phyloP scores from a whole-genome alignment of 75 land plant species.

The Pinus tabuliformis region DNA sequence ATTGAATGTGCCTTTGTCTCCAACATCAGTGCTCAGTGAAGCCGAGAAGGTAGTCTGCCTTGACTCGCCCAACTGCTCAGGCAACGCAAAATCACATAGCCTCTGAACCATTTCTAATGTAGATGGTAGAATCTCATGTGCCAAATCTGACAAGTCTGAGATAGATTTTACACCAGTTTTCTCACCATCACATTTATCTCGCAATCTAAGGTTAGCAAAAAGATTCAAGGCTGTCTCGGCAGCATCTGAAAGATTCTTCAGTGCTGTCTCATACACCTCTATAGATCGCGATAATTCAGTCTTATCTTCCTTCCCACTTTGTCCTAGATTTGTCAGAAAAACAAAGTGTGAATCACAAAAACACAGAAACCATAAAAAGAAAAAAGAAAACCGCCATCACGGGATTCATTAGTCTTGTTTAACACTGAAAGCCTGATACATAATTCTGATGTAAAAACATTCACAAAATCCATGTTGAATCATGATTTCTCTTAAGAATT shows the following conservation, averaged over 20 bases:
- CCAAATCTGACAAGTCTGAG: neutral
- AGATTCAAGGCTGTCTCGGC: conserved; percentile 25
- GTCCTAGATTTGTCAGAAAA: neutral
- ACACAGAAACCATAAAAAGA: neutral
- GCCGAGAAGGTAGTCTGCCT: neutral
- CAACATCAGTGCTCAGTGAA: neutral
- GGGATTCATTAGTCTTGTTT: neutral
- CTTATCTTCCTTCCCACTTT: neutral
- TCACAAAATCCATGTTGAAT: neutral
- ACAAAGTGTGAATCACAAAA: neutral
- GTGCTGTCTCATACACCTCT: conserved; percentile 16
- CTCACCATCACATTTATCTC: neutral
- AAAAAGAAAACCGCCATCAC: neutral
- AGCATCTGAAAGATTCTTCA: conserved; percentile 26
- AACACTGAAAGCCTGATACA: neutral
- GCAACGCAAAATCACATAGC: neutral
- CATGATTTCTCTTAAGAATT: neutral
- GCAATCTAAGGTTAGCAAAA: conserved; percentile 9
- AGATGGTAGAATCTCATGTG: neutral
- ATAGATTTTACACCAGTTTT: conserved; percentile 1
- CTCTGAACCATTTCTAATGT: conserved; percentile 6
- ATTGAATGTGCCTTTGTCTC: neutral
- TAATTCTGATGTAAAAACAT: neutral
- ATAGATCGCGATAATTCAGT: conserved; percentile 5
- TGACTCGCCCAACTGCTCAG: neutral